Base-by-base conservation (phyloP, 345 rosid species). In the Raphanus sativus region DNA sequence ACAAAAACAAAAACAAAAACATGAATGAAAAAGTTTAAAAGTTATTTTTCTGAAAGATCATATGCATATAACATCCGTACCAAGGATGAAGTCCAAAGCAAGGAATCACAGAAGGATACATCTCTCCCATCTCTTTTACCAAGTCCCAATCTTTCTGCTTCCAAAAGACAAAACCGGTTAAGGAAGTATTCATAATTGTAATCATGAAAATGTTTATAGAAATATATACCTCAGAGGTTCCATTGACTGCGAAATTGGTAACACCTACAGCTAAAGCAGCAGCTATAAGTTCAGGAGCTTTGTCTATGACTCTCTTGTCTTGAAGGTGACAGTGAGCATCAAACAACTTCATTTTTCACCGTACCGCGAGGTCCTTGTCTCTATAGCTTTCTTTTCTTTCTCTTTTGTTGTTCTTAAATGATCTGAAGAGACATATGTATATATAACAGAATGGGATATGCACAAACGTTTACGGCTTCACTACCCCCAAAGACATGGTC, bases 281-380 rank as follows among this genome's bases (percentile, higher is more conserved):
- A 73, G 88, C 77, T 13, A 93, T 90, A 6, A 92, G 83, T 33
- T 85, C 75, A 2, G 93, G 86, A 3, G 86, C 83, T 60, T 81
- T 87, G 84, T 71, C 67, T 3, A 82, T 40, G 69, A 94, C 85
- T 81, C 92, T 85, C 42, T 93, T 88, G 82, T 94, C 98, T 76
- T 94, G 98, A 6, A 94, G 91, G 78, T 94, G 98, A 84, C 98
- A 94, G 81, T 94, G 98, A 9, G 89, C 93, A 58, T 94, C 97
- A 38, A 94, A 91, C 76, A 94, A 76, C 75, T 87, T 90, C 86
- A 91, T 86, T 21, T 67, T 62, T n/a, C n/a, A n/a, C n/a, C n/a
- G n/a, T 30, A 24, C 62, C 10, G 12, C 10, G 21, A 8, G 15
- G 15, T 64, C 33, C 34, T 54, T 34, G 54, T 68, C 38, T 62